Evolutionary conservation across 2,329 filamentous ascomycete species (phyloP).

Genomic region (Beauveria bassiana): DNA sequence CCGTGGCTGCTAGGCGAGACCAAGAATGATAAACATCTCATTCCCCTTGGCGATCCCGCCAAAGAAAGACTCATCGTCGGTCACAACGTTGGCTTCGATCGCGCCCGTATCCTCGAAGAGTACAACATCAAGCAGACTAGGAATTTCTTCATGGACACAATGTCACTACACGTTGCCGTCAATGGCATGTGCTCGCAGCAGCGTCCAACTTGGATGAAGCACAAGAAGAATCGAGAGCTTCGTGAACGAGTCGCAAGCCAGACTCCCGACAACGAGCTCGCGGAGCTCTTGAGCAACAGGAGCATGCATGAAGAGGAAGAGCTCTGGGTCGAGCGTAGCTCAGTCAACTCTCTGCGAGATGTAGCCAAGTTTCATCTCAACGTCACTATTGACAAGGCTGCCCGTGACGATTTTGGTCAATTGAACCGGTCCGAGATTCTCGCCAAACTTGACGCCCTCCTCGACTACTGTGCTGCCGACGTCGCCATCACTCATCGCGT

Average conservation of each 20-base stretch:
- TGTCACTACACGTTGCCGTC: conserved; percentile 95
- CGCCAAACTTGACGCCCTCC: conserved; percentile 67
- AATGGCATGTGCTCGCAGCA: conserved; percentile 99
- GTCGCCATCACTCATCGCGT: conserved; percentile 88
- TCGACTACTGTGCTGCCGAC: conserved; percentile 93
- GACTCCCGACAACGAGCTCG: conserved; percentile 63
- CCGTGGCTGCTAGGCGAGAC: conserved; percentile 88
- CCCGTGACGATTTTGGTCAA: conserved; percentile 79
- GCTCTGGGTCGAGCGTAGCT: conserved; percentile 89
- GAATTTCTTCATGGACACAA: conserved; percentile 89
- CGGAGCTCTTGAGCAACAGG: conserved; percentile 60
- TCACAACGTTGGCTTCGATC: conserved; percentile 93
- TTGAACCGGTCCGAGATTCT: conserved; percentile 65
- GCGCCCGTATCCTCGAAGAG: conserved; percentile 81
- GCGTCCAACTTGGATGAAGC: conserved; percentile 93
- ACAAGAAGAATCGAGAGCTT: conserved; percentile 81
- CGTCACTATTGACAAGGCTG: conserved; percentile 82
- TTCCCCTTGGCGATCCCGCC: conserved; percentile 74
- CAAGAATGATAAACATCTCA: conserved; percentile 66
- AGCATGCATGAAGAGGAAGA: conserved; percentile 83
- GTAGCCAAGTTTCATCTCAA: conserved; percentile 95
- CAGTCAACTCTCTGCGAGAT: conserved; percentile 88
- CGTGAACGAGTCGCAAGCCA: conserved; percentile 70
- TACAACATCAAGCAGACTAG: conserved; percentile 76
- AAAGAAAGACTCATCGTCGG: conserved; percentile 75